phyloP scores from a whole-genome alignment of 352 stramenopile genomes.

The Pythium sp. region DNA sequence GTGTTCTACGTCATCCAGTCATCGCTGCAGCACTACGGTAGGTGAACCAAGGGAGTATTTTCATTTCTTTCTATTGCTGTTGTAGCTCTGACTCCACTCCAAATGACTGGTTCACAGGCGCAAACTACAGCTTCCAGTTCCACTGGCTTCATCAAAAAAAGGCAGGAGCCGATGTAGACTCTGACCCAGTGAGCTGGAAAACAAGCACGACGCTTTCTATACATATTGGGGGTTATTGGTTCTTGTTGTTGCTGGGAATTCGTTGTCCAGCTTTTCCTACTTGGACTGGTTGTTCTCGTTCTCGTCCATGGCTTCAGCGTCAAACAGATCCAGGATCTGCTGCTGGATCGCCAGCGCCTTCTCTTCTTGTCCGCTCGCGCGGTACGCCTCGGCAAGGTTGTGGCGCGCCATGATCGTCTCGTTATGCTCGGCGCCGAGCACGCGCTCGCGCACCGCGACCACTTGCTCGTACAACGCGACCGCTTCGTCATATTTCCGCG shows the following conservation, averaged over 20 bases:
- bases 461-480: constrained; percentile 69
- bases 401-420: constrained; percentile 83
- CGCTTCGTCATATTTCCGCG: constrained; percentile 60
- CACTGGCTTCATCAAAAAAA: constrained; percentile 1
- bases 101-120: neutral
- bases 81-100: neutral
- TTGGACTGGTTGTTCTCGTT: constrained; percentile 19
- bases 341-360: constrained; percentile 78
- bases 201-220: neutral
- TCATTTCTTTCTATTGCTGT: neutral
- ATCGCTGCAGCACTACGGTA: constrained; percentile 10
- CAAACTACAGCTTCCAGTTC: constrained; percentile 11
- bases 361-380: constrained; percentile 71
- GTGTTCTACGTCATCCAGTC: constrained; percentile 16
- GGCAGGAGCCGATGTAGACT: neutral
- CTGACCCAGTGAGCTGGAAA: neutral
- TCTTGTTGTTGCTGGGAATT: neutral
- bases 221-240: neutral
- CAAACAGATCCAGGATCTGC: constrained; percentile 77
- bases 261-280: neutral
- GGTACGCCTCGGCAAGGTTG: constrained; percentile 79
- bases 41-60: neutral
- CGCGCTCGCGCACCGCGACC: constrained; percentile 53
- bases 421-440: constrained; percentile 65
- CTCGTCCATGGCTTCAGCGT: constrained; percentile 35